Evolutionary conservation across 129 eudicot genomes (phyloP).

Genomic region (Pulicaria dysenterica): DNA sequence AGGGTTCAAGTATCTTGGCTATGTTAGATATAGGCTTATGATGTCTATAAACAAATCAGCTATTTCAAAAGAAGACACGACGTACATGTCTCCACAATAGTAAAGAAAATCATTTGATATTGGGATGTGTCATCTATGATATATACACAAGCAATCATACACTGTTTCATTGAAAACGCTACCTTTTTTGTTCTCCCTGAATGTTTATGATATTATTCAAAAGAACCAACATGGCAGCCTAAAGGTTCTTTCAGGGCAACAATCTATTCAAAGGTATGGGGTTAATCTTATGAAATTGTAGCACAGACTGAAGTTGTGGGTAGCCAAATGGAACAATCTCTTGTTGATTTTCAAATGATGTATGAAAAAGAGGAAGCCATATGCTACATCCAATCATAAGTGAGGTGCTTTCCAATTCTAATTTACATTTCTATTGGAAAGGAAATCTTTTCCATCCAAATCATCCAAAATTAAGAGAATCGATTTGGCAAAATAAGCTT

Average conservation of each 20-base stretch:
- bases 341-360: neutral
- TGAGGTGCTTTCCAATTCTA: neutral
- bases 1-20: neutral
- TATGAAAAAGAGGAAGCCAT: neutral
- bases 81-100: too few species aligned
- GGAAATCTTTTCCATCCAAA: too few species aligned
- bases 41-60: too few species aligned
- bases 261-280: neutral
- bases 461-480: too few species aligned
- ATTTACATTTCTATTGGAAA: neutral
- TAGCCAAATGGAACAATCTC: too few species aligned
- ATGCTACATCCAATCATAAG: neutral
- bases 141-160: too few species aligned
- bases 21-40: too few species aligned
- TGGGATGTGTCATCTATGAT: neutral
- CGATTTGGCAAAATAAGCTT: too few species aligned
- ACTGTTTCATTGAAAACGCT: neutral
- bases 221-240: neutral
- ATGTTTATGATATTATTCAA: neutral
- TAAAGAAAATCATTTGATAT: neutral
- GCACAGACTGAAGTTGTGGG: neutral
- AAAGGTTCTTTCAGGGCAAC: neutral
- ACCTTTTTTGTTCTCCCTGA: neutral
- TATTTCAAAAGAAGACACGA: too few species aligned
- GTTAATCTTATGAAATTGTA: slow-evolving; percentile 2